Evolutionary conservation across 2,329 filamentous ascomycete species (phyloP), one percentile per base, ranked within the genome.

Genomic region (Fusarium papillatum): DNA sequence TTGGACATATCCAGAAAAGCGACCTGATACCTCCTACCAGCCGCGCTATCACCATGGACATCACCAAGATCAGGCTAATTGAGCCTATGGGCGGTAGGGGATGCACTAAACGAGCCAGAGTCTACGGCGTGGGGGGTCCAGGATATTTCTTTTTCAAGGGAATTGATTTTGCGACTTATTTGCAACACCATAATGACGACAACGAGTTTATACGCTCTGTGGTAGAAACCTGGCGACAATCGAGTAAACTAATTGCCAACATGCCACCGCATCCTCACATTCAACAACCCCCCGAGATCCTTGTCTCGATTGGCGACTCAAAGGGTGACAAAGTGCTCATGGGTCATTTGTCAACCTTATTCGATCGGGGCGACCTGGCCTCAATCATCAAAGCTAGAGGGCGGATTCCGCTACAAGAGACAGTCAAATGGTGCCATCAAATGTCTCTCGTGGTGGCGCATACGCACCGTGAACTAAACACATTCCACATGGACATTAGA

Each of bases 401-500:
- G 13, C 50, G 5, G n/a, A 46, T 59, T 46, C 2, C 19, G 7
- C 48, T 60, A 17, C 19, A 2, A 13, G 17, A 66, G n/a, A 66
- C 39, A 6, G 64, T 39, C 3, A 36, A 29, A 48, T 66, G 64
- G 64, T 66, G 53, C 39, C n/a, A 38, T 48, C 39, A 66, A 22
- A 67, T 67, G 64, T 61, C 64, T 48, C 36, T n/a, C 17, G 64
- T 41, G 14, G 26, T 61, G 0, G 24, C 29, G 5, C 39, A 50
- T 2, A 29, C 50, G 16, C 64, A 61, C 26, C 10, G 17, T 1
- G 13, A 13, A 3, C 16, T 41, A 17, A 11, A 57, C 22, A 66
- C 63, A 9, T 66, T 31, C 11, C 63, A 57, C 48, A 66, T 66
- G 63, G 24, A 66, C 34, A 57, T 66, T 16, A 34, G 34, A 13